Base-by-base conservation (phyloP, 2,329 filamentous ascomycete genomes). In the Colletotrichum aenigma region DNA sequence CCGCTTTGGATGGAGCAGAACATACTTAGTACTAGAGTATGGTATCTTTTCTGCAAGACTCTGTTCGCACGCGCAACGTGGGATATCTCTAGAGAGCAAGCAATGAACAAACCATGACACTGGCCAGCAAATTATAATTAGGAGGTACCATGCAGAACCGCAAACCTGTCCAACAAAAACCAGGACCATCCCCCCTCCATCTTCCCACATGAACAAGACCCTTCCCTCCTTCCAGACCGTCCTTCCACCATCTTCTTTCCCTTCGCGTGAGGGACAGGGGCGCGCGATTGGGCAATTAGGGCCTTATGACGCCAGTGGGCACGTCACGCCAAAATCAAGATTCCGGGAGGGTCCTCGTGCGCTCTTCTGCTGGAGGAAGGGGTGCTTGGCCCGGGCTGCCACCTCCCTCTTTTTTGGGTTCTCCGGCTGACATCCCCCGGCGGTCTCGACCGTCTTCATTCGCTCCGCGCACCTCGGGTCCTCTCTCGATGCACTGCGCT, bases 291-390 rank as follows among this genome's bases (percentile, higher is more conserved):
- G 74, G 66, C 74, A 71, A 71, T 76, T 65, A 34, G 66, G 66
- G 58, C 76, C 66, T 61, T 74, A 77, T 77, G 76, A 77, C 76
- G 76, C 74, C 74, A 76, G 66, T 43, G 58, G 43, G 74, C 76
- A 77, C 74, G 76, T 74, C 76, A 77, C 76, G 69, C 70, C 74
- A 74, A 69, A 77, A 77, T 60, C 74, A 77, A 71, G 74, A 76
- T 75, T 76, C 70, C 56, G 60, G 61, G 38, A 34, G 16, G 43
- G 66, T 43, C 64, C 28, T n/a, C 52, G 15, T 66, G 62, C 62
- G 38, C 32, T 28, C 61, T 12, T 18, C 13, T 18, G 26, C 16
- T 34, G 52, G 7, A 36, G 13, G 55, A 18, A 30, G 24, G 55
- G 52, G 21, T 21, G 55, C 55, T 21, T 21, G n/a, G 7, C 48